Percentiles rank a stretch among this genome's conserved stretches.
Evolutionary conservation across 129 eudicot genomes (phyloP).

Genomic region (Flaveria ramosissima): DNA sequence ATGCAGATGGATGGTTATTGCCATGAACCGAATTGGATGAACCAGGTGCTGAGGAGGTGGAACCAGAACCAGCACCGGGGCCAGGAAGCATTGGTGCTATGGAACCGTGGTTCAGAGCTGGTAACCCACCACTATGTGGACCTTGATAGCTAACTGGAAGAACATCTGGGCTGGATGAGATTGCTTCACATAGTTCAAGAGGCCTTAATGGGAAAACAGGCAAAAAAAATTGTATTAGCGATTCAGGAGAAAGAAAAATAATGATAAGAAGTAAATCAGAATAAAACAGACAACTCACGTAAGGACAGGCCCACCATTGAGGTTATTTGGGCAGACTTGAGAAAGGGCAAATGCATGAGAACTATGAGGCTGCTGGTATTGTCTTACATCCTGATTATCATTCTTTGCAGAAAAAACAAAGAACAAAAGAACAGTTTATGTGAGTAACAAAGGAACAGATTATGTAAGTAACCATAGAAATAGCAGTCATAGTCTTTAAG

Average conservation of each 20-base stretch:
- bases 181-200: slow-evolving; percentile 72
- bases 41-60: slow-evolving; percentile 55
- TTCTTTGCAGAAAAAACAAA: slow-evolving; percentile 37
- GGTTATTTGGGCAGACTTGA: slow-evolving; percentile 82
- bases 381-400: slow-evolving; percentile 77
- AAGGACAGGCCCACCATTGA: slow-evolving; percentile 72
- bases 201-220: slow-evolving; percentile 53
- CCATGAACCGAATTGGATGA: slow-evolving; percentile 53
- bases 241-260: background rate
- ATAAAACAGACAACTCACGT: slow-evolving; percentile 57
- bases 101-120: slow-evolving; percentile 51
- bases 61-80: slow-evolving; percentile 48
- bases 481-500: background rate
- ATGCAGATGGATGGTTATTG: slow-evolving; percentile 51
- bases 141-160: slow-evolving; percentile 68
- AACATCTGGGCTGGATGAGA: slow-evolving; percentile 57
- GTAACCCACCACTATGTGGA: slow-evolving; percentile 56
- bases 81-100: slow-evolving; percentile 53
- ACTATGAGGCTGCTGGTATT: slow-evolving; percentile 64
- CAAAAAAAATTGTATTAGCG: slow-evolving; percentile 12
- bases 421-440: background rate
- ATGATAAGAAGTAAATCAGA: background rate
- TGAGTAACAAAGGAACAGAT: slow-evolving; percentile 8
- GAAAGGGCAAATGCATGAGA: slow-evolving; percentile 89
- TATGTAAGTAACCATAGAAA: slow-evolving; percentile 12